Evolutionary conservation across 2,329 filamentous ascomycete genomes (phyloP), one percentile per base, ranked within the genome.

Genomic region (Thelonectria discophora): DNA sequence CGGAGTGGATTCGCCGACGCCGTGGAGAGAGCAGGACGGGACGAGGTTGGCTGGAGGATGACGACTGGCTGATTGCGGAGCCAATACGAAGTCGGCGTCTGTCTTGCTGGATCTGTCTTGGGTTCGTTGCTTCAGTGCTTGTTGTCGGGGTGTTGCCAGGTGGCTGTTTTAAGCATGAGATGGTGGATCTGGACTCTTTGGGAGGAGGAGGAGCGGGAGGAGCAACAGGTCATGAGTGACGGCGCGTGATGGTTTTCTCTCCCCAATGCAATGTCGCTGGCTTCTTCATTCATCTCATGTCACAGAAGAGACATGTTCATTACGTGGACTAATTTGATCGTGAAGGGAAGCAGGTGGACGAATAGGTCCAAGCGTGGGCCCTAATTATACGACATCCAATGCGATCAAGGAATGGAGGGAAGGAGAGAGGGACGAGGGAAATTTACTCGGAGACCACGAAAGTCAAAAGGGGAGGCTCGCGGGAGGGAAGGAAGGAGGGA

Each of bases 31-130:
- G 46, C 18, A 54, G n/a, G 32, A 48, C 15, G 24, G 50, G 55
- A 49, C 40, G 37, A 59, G 51, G 46, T 62, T 58, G 60, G 50
- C 55, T 47, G 50, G 59, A 42, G 55, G 55, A 49, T 62, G 55
- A 55, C 45, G 59, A 54, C 50, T 30, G 32, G 27, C 30, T 37
- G 39, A 30, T 56, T 61, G 53, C 53, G 53, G 58, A 61, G 58
- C 58, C 42, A 56, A 61, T 61, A 56, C 53, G 53, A 56, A 61
- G 57, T 46, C 47, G 40, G 47, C 30, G 18, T 51, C 27, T 39
- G 30, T 42, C 40, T 56, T 49, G 45, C 18, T 52, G 47, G 45
- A 56, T 58, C 54, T 55, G 49, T 58, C 50, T 52, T 49, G 15
- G 18, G 11, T 46, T 46, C 37, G 27, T 30, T 54, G 51, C 24